These are phyloP conservation scores for Chaetomiaceae sp. DNA, from an alignment of 2,329 filamentous ascomycete genomes.

Conservation along the genomic window DNA sequence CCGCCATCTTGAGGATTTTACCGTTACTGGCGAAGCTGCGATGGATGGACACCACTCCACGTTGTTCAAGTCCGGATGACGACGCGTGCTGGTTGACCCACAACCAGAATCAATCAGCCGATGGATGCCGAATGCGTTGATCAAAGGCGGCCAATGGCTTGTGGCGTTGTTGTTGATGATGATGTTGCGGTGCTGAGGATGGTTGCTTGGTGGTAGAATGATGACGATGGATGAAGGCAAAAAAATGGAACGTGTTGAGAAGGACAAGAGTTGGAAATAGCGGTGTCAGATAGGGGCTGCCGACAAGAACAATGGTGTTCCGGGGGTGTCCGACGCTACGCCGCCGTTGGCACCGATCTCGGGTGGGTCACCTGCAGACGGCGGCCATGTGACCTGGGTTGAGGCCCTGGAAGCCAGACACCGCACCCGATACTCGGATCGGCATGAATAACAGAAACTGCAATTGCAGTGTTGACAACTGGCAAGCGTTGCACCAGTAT, in stretches of 20 bases:
- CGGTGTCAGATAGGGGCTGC: constrained; percentile 23
- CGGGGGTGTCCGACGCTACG: constrained; percentile 9
- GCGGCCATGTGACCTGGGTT: constrained; percentile 21
- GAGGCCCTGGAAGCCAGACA: background rate
- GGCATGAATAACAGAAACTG: constrained; percentile 14
- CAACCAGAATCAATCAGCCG: background rate
- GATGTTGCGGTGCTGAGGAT: background rate
- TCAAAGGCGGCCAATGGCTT: background rate
- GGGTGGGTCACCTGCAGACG: constrained; percentile 23
- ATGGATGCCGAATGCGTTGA: constrained; percentile 3
- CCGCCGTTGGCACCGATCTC: constrained; percentile 23
- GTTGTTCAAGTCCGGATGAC: background rate
- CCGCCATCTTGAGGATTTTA: constrained; percentile 26
- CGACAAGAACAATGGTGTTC: constrained; percentile 1
- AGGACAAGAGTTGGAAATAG: constrained; percentile 20
- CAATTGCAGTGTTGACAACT: constrained; percentile 4
- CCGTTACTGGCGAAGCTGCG: background rate
- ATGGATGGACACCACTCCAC: background rate
- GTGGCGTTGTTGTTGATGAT: background rate
- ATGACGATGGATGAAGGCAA: background rate
- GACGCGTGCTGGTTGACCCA: constrained; percentile 1
- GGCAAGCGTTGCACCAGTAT: background rate
- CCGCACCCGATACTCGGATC: background rate
- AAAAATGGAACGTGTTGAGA: background rate
- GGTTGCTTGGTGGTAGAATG: background rate